Percentiles rank a stretch among this genome's conserved stretches.
phyloP scores from a whole-genome alignment of 352 stramenopile genomes.

The Phytophthora sojae region DNA sequence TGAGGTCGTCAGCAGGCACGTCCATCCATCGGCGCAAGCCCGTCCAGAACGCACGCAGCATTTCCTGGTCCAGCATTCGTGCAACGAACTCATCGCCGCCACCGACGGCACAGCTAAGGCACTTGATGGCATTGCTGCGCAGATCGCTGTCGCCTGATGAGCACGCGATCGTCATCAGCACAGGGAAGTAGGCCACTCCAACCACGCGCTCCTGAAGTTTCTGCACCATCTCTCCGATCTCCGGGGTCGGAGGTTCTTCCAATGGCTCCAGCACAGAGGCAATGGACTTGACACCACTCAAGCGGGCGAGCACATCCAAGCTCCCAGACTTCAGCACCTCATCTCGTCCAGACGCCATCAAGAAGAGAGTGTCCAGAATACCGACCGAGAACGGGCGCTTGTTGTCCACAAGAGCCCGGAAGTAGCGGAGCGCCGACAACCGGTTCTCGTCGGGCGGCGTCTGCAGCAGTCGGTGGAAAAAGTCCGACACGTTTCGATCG shows the following conservation, averaged over 20 bases:
- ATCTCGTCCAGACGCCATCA: constrained; percentile 72
- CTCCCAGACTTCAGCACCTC: constrained; percentile 54
- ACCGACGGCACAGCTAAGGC: constrained; percentile 68
- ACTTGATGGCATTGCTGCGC: constrained; percentile 72
- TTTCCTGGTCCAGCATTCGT: constrained; percentile 78
- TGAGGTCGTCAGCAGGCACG: constrained; percentile 42
- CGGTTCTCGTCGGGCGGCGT: constrained; percentile 82
- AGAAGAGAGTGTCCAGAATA: constrained; percentile 79
- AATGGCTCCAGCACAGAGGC: constrained; percentile 52
- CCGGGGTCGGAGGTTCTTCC: constrained; percentile 44
- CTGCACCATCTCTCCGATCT: constrained; percentile 56
- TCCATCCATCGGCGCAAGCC: constrained; percentile 74
- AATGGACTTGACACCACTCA: constrained; percentile 68
- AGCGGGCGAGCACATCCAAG: constrained; percentile 58
- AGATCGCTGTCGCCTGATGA: constrained; percentile 53
- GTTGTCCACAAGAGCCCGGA: constrained; percentile 65
- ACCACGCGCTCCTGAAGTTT: constrained; percentile 73
- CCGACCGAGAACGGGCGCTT: constrained; percentile 56
- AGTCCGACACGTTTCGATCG: constrained; percentile 70
- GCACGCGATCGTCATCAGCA: constrained; percentile 68
- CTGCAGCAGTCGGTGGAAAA: constrained; percentile 80
- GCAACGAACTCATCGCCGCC: constrained; percentile 60
- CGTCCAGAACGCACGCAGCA: constrained; percentile 72
- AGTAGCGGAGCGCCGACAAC: constrained; percentile 76
- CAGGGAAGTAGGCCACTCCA: constrained; percentile 64